phyloP scores from a whole-genome alignment of 176 grass and related monocot genomes.

The sorghum (Sorghum bicolor) region Sorghum_bicolor_NCBIv3 NC_012875.2:53370001-53370500 shows the following conservation, averaged over 20 bases:
- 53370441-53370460: constrained; percentile 99
- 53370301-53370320: background rate
- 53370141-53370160: background rate
- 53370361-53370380: background rate
- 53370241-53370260: too few species aligned
- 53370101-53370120: constrained; percentile 7
- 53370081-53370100: background rate
- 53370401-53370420: constrained; percentile 77
- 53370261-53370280: constrained; percentile 1
- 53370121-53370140: background rate
- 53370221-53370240: constrained; percentile 15
- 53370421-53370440: constrained; percentile 93
- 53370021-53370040: background rate
- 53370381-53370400: constrained; percentile 75
- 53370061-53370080: background rate
- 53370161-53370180: background rate
- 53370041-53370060: background rate
- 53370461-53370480: constrained; percentile 96
- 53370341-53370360: constrained; percentile 16
- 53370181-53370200: background rate
- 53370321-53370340: constrained; percentile 4
- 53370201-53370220: background rate
- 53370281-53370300: constrained; percentile 10
- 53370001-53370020: background rate
- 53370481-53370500: constrained; percentile 66